Conservation (phyloP, 305 asterid genomes). For the Salvia sclarea region DNA sequence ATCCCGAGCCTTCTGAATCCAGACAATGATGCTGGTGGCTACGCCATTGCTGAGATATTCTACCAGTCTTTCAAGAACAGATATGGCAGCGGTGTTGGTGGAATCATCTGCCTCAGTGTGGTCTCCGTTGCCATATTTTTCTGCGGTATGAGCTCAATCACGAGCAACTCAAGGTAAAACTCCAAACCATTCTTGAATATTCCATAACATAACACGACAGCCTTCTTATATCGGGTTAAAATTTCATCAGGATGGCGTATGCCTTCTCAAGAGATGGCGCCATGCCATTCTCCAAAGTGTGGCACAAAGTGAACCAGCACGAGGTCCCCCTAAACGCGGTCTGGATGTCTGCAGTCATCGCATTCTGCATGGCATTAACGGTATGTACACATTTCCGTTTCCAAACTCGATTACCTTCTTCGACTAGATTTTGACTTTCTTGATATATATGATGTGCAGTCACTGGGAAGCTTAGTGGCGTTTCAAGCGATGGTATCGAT, state of each 20-base stretch:
- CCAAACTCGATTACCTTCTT: neutral
- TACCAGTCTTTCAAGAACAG: slow-evolving; percentile 75
- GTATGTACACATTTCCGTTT: slow-evolving; percentile 33
- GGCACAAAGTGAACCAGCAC: slow-evolving; percentile 84
- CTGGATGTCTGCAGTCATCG: slow-evolving; percentile 75
- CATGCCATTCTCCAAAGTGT: slow-evolving; percentile 76
- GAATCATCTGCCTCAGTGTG: slow-evolving; percentile 67
- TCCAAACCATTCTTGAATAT: too few relatives aligned
- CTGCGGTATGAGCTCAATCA: slow-evolving; percentile 95
- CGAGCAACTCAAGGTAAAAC: slow-evolving; percentile 90
- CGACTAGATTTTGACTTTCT: neutral
- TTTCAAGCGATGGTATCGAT: slow-evolving; percentile 97
- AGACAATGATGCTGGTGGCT: slow-evolving; percentile 85
- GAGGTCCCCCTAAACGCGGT: slow-evolving; percentile 91
- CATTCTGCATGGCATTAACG: slow-evolving; percentile 96
- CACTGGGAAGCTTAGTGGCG: slow-evolving; percentile 90
- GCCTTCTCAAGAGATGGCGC: slow-evolving; percentile 98
- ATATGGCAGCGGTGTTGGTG: slow-evolving; percentile 80
- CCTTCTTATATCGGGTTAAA: neutral
- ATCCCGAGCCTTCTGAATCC: slow-evolving; percentile 65
- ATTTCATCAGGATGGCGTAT: slow-evolving; percentile 69
- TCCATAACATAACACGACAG: too few relatives aligned
- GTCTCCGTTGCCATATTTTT: slow-evolving; percentile 83
- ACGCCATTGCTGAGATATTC: slow-evolving; percentile 87
- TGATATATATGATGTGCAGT: slow-evolving; percentile 62